phyloP scores from a whole-genome alignment of 768 basidiomycete genomes.

The Suillus americanus region DNA sequence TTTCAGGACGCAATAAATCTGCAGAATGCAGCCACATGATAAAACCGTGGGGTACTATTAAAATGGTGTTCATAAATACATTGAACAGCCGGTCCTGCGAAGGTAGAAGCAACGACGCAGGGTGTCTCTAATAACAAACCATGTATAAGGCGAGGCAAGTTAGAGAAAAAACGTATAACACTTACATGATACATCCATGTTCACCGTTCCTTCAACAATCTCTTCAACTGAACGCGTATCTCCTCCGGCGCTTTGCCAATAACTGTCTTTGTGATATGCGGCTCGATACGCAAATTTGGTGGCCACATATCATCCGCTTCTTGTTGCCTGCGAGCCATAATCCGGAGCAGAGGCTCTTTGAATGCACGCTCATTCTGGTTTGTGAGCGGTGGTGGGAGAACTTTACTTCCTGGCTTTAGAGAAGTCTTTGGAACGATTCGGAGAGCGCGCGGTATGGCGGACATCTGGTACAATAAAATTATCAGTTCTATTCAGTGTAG shows the following conservation, averaged over 20 bases:
- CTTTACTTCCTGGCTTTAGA: constrained; percentile 17
- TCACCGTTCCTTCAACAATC: constrained; percentile 37
- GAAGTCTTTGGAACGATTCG: constrained; percentile 39
- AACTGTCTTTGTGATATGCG: constrained; percentile 36
- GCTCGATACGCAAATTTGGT: constrained; percentile 50
- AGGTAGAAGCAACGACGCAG: background rate
- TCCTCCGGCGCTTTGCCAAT: constrained; percentile 41
- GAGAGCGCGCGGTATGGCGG: constrained; percentile 15
- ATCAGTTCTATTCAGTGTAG: background rate
- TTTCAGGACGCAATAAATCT: background rate
- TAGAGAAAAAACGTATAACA: too few species aligned
- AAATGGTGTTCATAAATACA: background rate
- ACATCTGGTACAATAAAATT: background rate
- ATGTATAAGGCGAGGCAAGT: background rate
- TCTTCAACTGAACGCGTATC: constrained; percentile 39
- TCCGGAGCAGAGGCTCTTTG: constrained; percentile 40
- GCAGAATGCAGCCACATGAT: background rate
- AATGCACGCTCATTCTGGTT: constrained; percentile 25
- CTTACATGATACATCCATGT: background rate
- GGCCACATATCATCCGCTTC: constrained; percentile 43
- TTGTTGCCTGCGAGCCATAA: constrained; percentile 40
- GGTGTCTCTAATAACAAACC: background rate
- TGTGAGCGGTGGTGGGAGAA: constrained; percentile 33
- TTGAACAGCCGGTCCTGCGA: background rate
- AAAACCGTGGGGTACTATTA: background rate